These are phyloP conservation scores for Stephania yunnanensis DNA, from an alignment of 164 flowering plant species.

Conservation along the genomic window DNA sequence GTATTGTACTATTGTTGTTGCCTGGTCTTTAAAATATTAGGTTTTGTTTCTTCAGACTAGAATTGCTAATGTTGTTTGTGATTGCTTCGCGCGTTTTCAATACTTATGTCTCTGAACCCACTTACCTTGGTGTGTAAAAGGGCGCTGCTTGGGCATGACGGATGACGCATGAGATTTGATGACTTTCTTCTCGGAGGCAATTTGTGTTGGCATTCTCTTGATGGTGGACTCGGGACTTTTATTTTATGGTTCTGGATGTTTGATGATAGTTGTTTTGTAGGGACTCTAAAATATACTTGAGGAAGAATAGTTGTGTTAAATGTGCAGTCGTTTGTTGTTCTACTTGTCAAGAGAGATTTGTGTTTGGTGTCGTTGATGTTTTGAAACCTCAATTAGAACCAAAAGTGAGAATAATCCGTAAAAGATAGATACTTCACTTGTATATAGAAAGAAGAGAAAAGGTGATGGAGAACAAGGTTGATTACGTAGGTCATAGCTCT, in stretches of 20 bases:
- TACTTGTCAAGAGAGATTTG: too few species aligned
- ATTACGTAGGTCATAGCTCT: too few species aligned
- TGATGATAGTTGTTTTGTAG: not conserved
- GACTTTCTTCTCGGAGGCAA: not conserved
- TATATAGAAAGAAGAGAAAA: not conserved
- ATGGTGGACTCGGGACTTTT: not conserved
- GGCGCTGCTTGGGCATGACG: not conserved
- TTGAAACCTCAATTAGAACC: not conserved
- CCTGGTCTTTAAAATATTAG: not conserved
- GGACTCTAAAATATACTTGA: too few species aligned
- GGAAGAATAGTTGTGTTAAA: too few species aligned
- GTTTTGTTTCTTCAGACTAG: not conserved
- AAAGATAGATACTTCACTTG: not conserved
- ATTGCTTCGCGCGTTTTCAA: not conserved
- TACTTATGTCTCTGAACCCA: not conserved
- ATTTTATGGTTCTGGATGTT: not conserved
- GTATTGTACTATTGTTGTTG: not conserved
- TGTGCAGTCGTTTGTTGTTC: too few species aligned
- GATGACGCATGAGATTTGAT: not conserved
- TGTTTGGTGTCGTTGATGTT: not conserved
- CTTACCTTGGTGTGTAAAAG: not conserved
- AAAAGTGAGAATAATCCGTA: not conserved
- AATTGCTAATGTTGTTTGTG: not conserved
- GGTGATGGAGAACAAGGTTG: too few species aligned
- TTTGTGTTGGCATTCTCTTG: not conserved